phyloP scores from a whole-genome alignment of 23 red algal species.

The Gracilaria domingensis region DNA sequence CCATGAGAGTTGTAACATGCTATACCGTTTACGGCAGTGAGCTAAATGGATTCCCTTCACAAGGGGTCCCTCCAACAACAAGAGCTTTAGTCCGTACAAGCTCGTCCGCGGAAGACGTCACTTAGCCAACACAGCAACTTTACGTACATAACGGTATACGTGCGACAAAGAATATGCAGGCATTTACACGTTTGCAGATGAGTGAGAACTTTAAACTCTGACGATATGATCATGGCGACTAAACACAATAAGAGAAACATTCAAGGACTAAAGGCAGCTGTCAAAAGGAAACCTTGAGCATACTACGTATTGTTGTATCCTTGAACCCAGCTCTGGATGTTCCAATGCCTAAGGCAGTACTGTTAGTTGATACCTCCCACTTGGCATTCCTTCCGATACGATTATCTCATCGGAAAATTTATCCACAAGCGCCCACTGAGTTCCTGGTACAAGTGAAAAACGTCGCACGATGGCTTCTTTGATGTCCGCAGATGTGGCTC shows the following conservation, averaged over 20 bases:
- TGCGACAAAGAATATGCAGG: neutral
- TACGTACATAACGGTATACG: neutral
- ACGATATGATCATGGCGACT: neutral
- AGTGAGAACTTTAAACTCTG: neutral
- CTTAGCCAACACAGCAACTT: too few relatives aligned
- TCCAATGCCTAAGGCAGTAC: neutral
- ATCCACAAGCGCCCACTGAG: constrained; percentile 62
- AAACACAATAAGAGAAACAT: neutral
- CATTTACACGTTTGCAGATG: neutral
- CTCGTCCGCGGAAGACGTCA: too few relatives aligned
- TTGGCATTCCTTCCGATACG: constrained; percentile 58
- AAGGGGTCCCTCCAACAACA: too few relatives aligned
- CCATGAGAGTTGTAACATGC: too few relatives aligned
- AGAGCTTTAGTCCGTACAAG: too few relatives aligned
- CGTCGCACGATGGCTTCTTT: constrained; percentile 43
- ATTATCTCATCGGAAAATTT: constrained; percentile 61
- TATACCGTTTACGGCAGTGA: too few relatives aligned
- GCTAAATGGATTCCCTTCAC: too few relatives aligned
- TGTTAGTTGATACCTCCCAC: constrained; percentile 51
- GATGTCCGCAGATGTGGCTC: constrained; percentile 53
- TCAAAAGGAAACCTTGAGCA: neutral
- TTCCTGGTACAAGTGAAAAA: constrained; percentile 56
- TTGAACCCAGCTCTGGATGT: too few relatives aligned
- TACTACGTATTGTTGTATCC: neutral
- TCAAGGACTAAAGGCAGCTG: too few relatives aligned